phyloP scores from a whole-genome alignment of 2,329 filamentous ascomycete species.

The Apiospora saccharicola region DNA sequence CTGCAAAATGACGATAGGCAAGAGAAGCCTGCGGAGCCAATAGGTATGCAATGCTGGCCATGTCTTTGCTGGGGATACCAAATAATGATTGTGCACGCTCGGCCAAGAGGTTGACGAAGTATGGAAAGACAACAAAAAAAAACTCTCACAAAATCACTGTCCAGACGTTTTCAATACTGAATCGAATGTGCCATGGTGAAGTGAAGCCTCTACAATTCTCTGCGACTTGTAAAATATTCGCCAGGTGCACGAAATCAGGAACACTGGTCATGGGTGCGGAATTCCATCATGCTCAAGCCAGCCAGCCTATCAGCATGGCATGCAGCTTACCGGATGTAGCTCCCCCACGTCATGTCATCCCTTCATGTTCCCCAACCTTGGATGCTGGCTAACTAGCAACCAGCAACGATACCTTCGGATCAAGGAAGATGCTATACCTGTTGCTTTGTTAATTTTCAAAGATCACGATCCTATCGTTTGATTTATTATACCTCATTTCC shows the following conservation, averaged over 20 bases:
- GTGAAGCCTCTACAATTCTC: neutral
- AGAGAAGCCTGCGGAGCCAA: conserved; percentile 16
- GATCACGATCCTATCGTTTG: conserved; percentile 1
- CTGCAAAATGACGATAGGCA: conserved; percentile 26
- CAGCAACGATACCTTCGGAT: neutral
- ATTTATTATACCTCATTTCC: conserved; percentile 16
- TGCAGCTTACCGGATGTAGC: conserved; percentile 1
- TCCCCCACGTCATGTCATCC: conserved; percentile 3
- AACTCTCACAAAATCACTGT: conserved; percentile 3
- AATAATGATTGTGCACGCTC: conserved; percentile 17
- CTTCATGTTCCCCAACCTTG: neutral
- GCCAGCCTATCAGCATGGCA: conserved; percentile 3
- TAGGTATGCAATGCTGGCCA: conserved; percentile 14
- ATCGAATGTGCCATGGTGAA: conserved; percentile 3
- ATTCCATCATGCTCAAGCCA: neutral
- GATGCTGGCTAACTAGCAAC: neutral
- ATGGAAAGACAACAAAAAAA: conserved; percentile 21
- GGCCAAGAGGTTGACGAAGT: conserved; percentile 15
- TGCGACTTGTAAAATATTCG: neutral
- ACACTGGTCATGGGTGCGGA: neutral
- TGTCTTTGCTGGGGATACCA: conserved; percentile 14
- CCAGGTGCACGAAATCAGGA: neutral
- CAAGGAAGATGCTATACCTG: neutral
- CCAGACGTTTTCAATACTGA: neutral
- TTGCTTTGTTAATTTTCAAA: neutral